These are phyloP conservation scores for Firmiana major DNA, from an alignment of 345 rosid species.

Conservation along the genomic window DNA sequence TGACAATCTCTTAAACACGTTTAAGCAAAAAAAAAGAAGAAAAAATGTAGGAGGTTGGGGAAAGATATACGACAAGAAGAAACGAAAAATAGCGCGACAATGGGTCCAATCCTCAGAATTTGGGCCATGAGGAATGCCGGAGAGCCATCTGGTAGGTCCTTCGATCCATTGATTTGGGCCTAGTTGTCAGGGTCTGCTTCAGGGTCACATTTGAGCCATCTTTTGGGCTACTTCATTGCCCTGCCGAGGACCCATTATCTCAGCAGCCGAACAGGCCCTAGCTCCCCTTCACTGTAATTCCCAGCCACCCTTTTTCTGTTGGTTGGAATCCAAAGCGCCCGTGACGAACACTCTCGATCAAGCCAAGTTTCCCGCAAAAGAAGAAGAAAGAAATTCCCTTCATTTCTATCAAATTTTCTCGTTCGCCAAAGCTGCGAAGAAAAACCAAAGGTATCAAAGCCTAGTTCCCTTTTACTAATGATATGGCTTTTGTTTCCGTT, in stretches of 20 bases:
- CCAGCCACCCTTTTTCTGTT: not conserved
- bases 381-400: not conserved
- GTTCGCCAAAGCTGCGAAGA: not conserved
- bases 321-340: not conserved
- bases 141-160: not conserved
- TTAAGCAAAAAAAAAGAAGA: too few species aligned
- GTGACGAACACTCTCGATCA: not conserved
- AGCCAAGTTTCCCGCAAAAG: not conserved
- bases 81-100: too few species aligned
- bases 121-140: not conserved
- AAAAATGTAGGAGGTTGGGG: too few species aligned
- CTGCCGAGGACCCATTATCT: not conserved
- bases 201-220: not conserved
- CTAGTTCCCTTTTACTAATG: not conserved
- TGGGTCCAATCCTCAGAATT: not conserved
- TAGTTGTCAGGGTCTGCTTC: not conserved
- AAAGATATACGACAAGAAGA: too few species aligned
- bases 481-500: not conserved
- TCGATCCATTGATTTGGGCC: not conserved
- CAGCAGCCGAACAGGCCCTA: not conserved
- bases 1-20: too few species aligned
- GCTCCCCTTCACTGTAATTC: not conserved
- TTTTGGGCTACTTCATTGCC: not conserved
- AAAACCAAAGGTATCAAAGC: not conserved
- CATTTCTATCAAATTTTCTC: slow-evolving; percentile 1